Base-by-base conservation (phyloP, 1,284 basidiomycete species). In the Leccinum ponderosum region DNA sequence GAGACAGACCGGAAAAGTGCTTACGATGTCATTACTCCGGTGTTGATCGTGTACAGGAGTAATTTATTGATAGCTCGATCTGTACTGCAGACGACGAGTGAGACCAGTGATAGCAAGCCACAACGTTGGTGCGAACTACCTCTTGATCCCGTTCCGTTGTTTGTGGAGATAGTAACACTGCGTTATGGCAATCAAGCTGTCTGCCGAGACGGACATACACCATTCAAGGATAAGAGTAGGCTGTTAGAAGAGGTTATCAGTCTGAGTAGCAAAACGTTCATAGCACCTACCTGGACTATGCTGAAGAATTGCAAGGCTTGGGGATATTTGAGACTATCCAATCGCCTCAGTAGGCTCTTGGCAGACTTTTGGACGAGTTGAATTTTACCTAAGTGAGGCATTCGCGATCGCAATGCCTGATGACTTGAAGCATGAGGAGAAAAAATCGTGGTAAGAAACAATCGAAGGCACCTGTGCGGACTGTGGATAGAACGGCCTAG, bases 21-120 rank as follows among this genome's bases (percentile, higher is more conserved):
- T 20, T 7, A 65, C 56, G 63, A 65, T 8, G 64, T 64, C 56
- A 59, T 31, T 1, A 31, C 33, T n/a, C 60, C 63, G 3, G 63
- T 56, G n/a, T 66, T 55, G 33, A 63, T 56, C 11, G 64, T 64
- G 47, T 66, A 64, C 50, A 63, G 8, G 5, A 65, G 54, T 4
- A 64, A 12, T 5, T 22, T 63, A 9, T 66, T 55, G 44, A 64
- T 58, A 15, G 65, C 22, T 8, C 29, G 64, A 33, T 66, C 51
- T 15, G 56, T 63, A 29, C 60, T 65, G 9, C 15, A 2, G 20
- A 47, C 12, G 3, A 42, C 33, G n/a, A n/a, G 37, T 56, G 50
- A 44, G 15, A 29, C n/a, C 11, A 17, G 3, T 17, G n/a, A 17
- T 29, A 22, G n/a, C 6, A 22, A 20, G 29, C 29, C 17, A 31